Conservation (phyloP, 192 early-diverging fungal genomes). For the Podila epicladia region DNA sequence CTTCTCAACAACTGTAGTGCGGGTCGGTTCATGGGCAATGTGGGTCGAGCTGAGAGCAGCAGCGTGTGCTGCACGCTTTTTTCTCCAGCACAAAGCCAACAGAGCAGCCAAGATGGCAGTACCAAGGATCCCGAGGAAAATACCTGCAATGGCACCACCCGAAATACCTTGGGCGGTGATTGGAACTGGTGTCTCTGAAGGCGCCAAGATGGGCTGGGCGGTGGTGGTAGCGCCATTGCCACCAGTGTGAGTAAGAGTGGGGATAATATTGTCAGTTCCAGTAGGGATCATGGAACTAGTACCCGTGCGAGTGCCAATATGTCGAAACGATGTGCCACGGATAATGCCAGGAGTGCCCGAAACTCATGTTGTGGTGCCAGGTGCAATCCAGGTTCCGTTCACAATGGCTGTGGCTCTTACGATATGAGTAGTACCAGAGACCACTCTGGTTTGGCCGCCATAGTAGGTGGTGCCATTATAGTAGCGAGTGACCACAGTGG, state of each 20-base stretch:
- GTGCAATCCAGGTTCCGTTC: constrained; percentile 4
- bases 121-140: constrained; percentile 20
- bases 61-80: constrained; percentile 6
- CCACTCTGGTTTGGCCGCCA: constrained; percentile 11
- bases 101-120: constrained; percentile 7
- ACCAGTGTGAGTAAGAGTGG: background rate
- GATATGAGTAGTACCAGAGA: constrained; percentile 7
- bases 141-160: constrained; percentile 24
- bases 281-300: too few species aligned
- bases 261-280: background rate
- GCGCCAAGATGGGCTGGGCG: background rate
- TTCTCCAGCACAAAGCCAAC: constrained; percentile 25
- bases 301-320: background rate
- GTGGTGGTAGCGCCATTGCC: background rate
- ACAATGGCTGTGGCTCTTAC: constrained; percentile 6
- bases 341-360: constrained; percentile 13
- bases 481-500: background rate
- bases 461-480: constrained; percentile 14
- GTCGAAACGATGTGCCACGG: constrained; percentile 5
- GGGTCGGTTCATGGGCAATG: background rate
- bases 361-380: constrained; percentile 13
- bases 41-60: background rate
- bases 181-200: background rate
- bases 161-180: constrained; percentile 12
- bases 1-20: constrained; percentile 26